Evolutionary conservation across 75 land plant species (phyloP).

Genomic region (Pinus taeda): DNA sequence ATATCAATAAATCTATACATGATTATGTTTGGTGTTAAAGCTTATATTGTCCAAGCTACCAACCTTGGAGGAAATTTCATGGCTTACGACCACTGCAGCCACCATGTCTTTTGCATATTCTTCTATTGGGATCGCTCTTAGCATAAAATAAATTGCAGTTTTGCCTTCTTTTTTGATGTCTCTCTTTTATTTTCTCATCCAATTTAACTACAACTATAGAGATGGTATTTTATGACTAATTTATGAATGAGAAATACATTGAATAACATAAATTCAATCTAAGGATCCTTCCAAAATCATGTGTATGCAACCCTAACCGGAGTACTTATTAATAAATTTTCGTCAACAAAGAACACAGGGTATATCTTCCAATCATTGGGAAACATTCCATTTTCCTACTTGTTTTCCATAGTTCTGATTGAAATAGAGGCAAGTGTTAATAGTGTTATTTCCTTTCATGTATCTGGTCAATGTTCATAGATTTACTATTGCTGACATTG

Average conservation of each 20-base stretch:
- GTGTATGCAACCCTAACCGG: slow-evolving; percentile 28
- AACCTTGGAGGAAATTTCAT: slow-evolving; percentile 47
- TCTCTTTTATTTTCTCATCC: neutral
- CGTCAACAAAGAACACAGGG: slow-evolving; percentile 29
- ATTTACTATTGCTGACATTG: neutral
- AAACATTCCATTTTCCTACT: slow-evolving; percentile 67
- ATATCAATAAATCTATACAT: slow-evolving; percentile 26
- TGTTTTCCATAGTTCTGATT: slow-evolving; percentile 53
- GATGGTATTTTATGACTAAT: neutral
- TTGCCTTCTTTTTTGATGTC: neutral
- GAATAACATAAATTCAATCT: no score
- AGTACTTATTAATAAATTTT: slow-evolving; percentile 12
- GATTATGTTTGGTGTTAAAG: slow-evolving; percentile 39
- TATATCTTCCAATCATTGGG: slow-evolving; percentile 49
- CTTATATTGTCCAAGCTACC: slow-evolving; percentile 59
- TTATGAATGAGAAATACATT: no score
- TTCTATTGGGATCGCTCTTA: slow-evolving; percentile 60
- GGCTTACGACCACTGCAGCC: slow-evolving; percentile 66
- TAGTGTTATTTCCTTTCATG: neutral
- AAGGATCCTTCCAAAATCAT: slow-evolving; percentile 9
- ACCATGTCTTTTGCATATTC: slow-evolving; percentile 78
- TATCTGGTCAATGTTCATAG: neutral
- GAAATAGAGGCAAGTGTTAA: slow-evolving; percentile 39
- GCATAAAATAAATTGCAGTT: slow-evolving; percentile 40
- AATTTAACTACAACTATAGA: neutral